These are phyloP conservation scores for Naganishia albida DNA, from an alignment of 1,284 basidiomycete genomes.

Conservation along the genomic window DNA sequence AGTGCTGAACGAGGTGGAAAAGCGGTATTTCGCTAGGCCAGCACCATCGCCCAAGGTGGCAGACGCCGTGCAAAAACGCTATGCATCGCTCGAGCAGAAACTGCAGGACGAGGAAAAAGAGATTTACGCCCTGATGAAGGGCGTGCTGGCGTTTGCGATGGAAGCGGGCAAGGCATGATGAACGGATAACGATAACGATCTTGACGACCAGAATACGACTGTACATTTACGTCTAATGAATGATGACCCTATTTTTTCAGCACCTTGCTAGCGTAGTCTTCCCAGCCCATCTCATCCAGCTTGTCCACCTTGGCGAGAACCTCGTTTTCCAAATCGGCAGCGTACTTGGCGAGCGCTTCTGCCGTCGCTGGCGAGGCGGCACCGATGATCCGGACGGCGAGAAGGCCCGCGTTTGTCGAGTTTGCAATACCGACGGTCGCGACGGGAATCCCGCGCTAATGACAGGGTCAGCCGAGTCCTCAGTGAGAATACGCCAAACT, in stretches of 20 bases:
- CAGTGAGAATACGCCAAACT: constrained; percentile 48
- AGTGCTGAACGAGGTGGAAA: constrained; percentile 35
- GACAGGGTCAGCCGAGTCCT: constrained; percentile 8
- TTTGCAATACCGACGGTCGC: constrained; percentile 98
- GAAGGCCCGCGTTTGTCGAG: constrained; percentile 86
- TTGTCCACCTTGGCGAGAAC: constrained; percentile 80
- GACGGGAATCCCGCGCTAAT: constrained; percentile 90
- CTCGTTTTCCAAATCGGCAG: constrained; percentile 73
- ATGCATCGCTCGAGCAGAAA: constrained; percentile 68
- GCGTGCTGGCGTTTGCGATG: constrained; percentile 22
- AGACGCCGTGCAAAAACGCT: constrained; percentile 62
- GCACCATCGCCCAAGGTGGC: not conserved
- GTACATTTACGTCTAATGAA: too few relatives aligned
- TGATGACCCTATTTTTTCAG: constrained; percentile 54
- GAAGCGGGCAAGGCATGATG: constrained; percentile 1
- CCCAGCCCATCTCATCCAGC: constrained; percentile 81
- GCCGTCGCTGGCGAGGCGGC: constrained; percentile 70
- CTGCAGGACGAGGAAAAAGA: constrained; percentile 72
- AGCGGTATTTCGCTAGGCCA: constrained; percentile 36
- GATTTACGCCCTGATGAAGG: constrained; percentile 65
- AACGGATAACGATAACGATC: not conserved
- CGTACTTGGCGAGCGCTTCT: constrained; percentile 72
- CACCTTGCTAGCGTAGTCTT: constrained; percentile 62
- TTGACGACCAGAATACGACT: not conserved
- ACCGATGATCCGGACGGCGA: constrained; percentile 86